These are phyloP conservation scores for Lactarius vividus DNA, from an alignment of 768 basidiomycete species.

Conservation along the genomic window DNA sequence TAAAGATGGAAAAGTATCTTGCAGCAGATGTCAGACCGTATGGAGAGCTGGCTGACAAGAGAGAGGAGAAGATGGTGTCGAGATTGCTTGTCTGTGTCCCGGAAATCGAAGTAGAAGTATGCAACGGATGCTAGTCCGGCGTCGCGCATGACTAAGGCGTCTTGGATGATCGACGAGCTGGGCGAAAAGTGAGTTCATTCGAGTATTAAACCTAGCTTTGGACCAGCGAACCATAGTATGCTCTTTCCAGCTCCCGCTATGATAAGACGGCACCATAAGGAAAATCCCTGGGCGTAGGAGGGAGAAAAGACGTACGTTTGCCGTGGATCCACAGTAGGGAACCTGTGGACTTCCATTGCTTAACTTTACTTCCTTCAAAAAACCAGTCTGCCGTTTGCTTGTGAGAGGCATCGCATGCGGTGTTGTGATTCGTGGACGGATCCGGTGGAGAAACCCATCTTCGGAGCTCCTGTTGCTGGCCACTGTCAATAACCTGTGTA, in stretches of 20 bases:
- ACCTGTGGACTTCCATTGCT: no score
- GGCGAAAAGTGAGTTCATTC: no score
- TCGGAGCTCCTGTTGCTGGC: not conserved
- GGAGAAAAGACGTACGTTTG: no score
- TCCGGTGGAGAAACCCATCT: not conserved
- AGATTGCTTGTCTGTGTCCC: not conserved
- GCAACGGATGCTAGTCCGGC: not conserved
- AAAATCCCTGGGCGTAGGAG: no score
- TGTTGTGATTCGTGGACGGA: conserved; percentile 1
- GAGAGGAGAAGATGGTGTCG: not conserved
- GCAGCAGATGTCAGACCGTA: not conserved
- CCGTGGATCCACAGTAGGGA: no score
- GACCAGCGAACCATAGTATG: no score
- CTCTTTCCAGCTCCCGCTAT: no score
- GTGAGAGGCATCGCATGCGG: not conserved
- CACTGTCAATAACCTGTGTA: not conserved
- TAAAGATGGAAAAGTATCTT: not conserved
- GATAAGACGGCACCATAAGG: no score
- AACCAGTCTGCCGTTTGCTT: not conserved
- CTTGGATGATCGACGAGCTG: not conserved
- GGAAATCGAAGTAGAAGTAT: not conserved
- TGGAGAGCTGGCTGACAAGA: not conserved
- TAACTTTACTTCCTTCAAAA: not conserved
- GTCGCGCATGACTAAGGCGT: not conserved
- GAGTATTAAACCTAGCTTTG: no score